phyloP scores from a whole-genome alignment of 192 early-diverging fungal genomes.

The Gryganskiella cystojenkinii region DNA sequence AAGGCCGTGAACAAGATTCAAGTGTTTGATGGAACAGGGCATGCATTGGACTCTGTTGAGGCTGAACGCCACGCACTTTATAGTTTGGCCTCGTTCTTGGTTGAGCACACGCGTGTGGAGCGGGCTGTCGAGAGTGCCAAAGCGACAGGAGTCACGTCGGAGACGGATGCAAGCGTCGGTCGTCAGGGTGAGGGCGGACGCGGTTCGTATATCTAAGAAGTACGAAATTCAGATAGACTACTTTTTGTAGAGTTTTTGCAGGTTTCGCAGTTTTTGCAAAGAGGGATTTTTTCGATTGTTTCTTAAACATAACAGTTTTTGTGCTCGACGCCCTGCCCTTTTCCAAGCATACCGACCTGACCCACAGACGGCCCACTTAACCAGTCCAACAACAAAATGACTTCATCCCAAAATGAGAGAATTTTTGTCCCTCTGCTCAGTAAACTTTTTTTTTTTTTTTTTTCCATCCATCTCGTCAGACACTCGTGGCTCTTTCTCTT shows the following conservation, averaged over 20 bases:
- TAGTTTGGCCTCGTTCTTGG: constrained; percentile 31
- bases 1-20: constrained; percentile 56
- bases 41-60: constrained; percentile 68
- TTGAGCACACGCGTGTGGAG: constrained; percentile 39
- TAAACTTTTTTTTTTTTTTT: too few species aligned
- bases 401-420: too few species aligned
- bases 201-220: constrained; percentile 20
- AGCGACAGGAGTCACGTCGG: not conserved
- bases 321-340: too few species aligned
- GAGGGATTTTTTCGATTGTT: too few species aligned
- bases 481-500: too few species aligned
- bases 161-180: not conserved
- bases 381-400: too few species aligned
- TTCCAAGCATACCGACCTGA: too few species aligned
- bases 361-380: too few species aligned
- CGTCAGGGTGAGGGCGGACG: constrained; percentile 36
- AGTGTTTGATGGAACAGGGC: constrained; percentile 67
- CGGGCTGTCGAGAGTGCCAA: not conserved
- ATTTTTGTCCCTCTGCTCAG: too few species aligned
- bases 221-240: not conserved
- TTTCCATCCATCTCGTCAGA: not conserved
- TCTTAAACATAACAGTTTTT: too few species aligned
- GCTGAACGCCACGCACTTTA: constrained; percentile 63
- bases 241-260: too few species aligned
- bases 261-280: too few species aligned